Percentiles rank a stretch among this genome's conserved stretches.
Evolutionary conservation across 192 early-diverging fungal species (phyloP).

Genomic region (Bifiguratus adelaidae): DNA sequence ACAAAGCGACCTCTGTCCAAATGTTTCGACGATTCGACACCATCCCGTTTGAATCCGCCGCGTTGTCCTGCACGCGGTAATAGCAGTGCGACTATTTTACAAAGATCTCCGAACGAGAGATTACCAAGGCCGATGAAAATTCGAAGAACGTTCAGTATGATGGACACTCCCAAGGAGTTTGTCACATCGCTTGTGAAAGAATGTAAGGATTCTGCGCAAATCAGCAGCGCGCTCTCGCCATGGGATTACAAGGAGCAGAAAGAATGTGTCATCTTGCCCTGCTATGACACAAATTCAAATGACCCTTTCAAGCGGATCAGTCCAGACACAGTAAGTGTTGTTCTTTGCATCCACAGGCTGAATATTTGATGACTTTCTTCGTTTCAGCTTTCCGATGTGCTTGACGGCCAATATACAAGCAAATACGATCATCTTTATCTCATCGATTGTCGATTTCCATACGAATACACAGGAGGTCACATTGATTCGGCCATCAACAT

Average conservation of each 20-base stretch:
- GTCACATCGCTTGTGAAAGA: not conserved
- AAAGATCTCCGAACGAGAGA: not conserved
- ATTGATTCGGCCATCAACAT: constrained; percentile 65
- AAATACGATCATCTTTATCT: constrained; percentile 52
- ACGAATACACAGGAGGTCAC: constrained; percentile 82
- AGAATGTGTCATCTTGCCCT: not conserved
- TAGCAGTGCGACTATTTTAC: no score
- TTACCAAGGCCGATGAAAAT: not conserved
- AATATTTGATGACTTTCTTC: not conserved
- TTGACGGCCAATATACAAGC: constrained; percentile 49
- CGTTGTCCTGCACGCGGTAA: no score
- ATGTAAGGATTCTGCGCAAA: constrained; percentile 1
- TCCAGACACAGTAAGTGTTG: not conserved
- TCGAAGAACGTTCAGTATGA: not conserved
- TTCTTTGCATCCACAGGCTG: not conserved
- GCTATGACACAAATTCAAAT: not conserved
- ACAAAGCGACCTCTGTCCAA: no score
- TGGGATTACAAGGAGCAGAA: not conserved
- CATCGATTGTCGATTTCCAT: constrained; percentile 81
- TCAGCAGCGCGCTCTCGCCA: not conserved
- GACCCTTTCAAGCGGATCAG: not conserved
- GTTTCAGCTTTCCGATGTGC: constrained; percentile 43
- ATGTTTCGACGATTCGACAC: no score
- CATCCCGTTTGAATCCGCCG: no score
- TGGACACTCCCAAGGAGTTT: not conserved